These are phyloP conservation scores for Xanthoconium purpureum DNA, from an alignment of 768 basidiomycete species.

Conservation along the genomic window DNA sequence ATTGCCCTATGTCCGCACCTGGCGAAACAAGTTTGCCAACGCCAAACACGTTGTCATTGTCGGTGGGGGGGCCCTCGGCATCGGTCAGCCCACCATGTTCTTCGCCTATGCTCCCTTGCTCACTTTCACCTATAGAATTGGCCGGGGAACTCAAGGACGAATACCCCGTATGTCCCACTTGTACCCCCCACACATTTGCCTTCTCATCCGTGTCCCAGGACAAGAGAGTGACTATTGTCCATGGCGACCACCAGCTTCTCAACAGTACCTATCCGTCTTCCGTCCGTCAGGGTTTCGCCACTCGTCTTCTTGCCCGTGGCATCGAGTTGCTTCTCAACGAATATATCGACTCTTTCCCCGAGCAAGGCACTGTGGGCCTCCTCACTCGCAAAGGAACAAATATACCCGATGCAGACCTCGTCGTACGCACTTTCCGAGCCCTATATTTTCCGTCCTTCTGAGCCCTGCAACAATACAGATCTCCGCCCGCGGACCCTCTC, in stretches of 20 bases:
- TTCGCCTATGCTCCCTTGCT: not conserved
- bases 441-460: not conserved
- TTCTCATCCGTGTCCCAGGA: constrained; percentile 18
- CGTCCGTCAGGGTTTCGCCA: constrained; percentile 48
- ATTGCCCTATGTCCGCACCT: constrained; percentile 27
- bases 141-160: constrained; percentile 45
- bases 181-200: not conserved
- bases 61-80: constrained; percentile 56
- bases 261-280: constrained; percentile 53
- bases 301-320: constrained; percentile 40
- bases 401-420: constrained; percentile 50
- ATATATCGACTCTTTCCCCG: constrained; percentile 44
- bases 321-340: constrained; percentile 54
- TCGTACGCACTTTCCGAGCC: constrained; percentile 40
- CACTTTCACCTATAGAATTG: constrained; percentile 31
- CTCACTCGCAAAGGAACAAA: constrained; percentile 50
- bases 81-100: constrained; percentile 34
- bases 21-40: constrained; percentile 33
- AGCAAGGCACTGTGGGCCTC: constrained; percentile 36
- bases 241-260: constrained; percentile 50
- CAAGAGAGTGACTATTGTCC: constrained; percentile 60
- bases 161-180: constrained; percentile 34
- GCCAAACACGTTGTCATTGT: constrained; percentile 46
- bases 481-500: constrained; percentile 35
- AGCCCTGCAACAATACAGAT: constrained; percentile 14